phyloP scores from a whole-genome alignment of 169 alveolate genomes.

The Cryptosporidium sp. region DNA sequence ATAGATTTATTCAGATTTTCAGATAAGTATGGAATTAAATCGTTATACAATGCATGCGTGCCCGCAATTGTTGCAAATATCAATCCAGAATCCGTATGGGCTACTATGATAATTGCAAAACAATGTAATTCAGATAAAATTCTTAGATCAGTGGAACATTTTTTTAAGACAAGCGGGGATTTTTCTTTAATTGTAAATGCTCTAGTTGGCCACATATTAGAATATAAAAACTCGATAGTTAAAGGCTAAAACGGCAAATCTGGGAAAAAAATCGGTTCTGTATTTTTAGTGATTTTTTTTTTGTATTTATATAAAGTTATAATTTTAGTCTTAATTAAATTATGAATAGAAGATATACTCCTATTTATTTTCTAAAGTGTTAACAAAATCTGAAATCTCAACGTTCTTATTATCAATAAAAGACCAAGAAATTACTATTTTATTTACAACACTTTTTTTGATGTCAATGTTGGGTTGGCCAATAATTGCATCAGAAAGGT shows the following conservation, averaged over 20 bases:
- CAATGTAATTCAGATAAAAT: conserved; percentile 24
- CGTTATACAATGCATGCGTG: conserved; percentile 40
- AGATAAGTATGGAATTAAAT: conserved; percentile 40
- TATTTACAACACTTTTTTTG: neutral
- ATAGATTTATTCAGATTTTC: conserved; percentile 51
- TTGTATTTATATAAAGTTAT: too few relatives aligned
- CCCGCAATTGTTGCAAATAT: conserved; percentile 45
- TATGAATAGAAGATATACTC: neutral
- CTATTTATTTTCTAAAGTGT: conserved; percentile 10
- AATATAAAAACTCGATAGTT: neutral
- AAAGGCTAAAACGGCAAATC: neutral
- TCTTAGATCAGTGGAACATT: conserved; percentile 27
- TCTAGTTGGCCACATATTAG: neutral
- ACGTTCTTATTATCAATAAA: conserved; percentile 14
- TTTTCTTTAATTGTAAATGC: conserved; percentile 36
- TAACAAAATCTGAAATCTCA: conserved; percentile 21
- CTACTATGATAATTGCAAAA: conserved; percentile 18
- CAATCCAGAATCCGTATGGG: conserved; percentile 43
- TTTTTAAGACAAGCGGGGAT: conserved; percentile 18
- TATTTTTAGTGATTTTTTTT: neutral
- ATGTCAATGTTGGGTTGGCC: neutral
- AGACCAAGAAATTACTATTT: conserved; percentile 47
- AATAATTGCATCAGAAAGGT: neutral
- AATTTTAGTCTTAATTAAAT: too few relatives aligned
- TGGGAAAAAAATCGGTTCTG: neutral